Base-by-base conservation (phyloP, 805 yeast genomes). In the Starmerella khaoyaiensis region DNA sequence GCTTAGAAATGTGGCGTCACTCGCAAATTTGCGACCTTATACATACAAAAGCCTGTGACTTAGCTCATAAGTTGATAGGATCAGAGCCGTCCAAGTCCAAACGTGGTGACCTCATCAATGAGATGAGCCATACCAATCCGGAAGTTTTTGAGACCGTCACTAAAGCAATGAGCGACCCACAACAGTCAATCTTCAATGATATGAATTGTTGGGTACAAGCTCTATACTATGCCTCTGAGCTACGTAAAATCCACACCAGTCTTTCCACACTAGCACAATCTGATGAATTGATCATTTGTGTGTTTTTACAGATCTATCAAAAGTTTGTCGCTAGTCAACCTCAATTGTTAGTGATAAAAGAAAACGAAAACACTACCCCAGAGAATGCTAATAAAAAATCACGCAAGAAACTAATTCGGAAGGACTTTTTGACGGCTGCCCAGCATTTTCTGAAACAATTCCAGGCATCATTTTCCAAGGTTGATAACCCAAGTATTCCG, bases 1-100 rank as follows among this genome's bases (percentile, higher is more conserved):
- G 80, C 12, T 67, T 86, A 0, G 79, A 80, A 3, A 79, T 87
- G 82, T 63, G 80, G 3, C 63, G 69, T 29, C 69, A 79, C 29
- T 60, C 67, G 16, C 65, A 62, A 32, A 71, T 76, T 0, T 83
- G 90, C 84, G 90, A 79, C 40, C 57, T 57, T 21, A 60, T 76
- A 3, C 73, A 77, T 45, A 54, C 64, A 0, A 53, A 65, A 1
- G 59, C 72, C 3, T 74, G 81, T 47, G 51, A 55, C n/a, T 58
- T 78, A 21, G 62, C 69, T 2, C 64, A 77, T 44, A 53, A 59
- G 12, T 56, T 67, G 17, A 51, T 71, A 5, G 55, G 54, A 0
- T 60, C 74, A 4, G 29, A 31, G 7, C 24, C 31, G 9, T 14
- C 19, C 8, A 65, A 62, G 0, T 61, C 60, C 0, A 59, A 60